phyloP scores from a whole-genome alignment of 2,329 filamentous ascomycete species.

The Fulvia fulva region DNA sequence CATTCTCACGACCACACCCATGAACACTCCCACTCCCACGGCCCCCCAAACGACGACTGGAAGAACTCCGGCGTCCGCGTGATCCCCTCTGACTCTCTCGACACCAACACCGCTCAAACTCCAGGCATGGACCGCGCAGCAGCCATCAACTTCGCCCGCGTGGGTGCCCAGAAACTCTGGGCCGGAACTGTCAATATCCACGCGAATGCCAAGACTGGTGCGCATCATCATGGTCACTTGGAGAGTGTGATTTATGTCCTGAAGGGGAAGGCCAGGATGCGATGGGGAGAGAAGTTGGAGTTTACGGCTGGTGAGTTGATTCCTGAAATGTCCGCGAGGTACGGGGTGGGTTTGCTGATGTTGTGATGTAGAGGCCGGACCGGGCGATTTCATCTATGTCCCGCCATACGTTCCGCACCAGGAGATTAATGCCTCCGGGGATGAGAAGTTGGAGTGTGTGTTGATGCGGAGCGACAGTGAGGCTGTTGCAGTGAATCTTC shows the following conservation, averaged over 20 bases:
- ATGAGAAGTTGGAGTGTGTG: constrained; percentile 43
- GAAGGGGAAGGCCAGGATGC: constrained; percentile 44
- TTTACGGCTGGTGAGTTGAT: constrained; percentile 34
- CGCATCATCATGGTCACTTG: constrained; percentile 45
- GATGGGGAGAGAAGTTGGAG: constrained; percentile 44
- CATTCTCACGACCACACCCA: constrained; percentile 13
- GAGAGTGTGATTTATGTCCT: constrained; percentile 46
- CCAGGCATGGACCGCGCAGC: constrained; percentile 44
- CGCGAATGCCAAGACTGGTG: constrained; percentile 44
- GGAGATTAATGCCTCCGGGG: constrained; percentile 43
- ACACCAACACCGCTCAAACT: constrained; percentile 42
- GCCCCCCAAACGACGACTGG: constrained; percentile 35
- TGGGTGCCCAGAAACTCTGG: constrained; percentile 45
- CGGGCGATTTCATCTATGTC: constrained; percentile 47
- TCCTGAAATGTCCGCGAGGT: no score
- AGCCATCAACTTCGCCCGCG: constrained; percentile 44
- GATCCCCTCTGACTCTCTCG: constrained; percentile 39
- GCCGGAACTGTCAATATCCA: constrained; percentile 45
- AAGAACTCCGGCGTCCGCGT: constrained; percentile 42
- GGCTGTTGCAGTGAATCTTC: constrained; percentile 44
- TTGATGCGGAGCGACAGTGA: constrained; percentile 43
- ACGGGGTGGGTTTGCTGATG: no score
- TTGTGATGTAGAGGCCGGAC: constrained; percentile 38
- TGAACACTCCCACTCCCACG: constrained; percentile 11
- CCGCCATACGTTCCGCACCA: constrained; percentile 43